Evolutionary conservation across 1,284 basidiomycete genomes (phyloP).

Genomic region (Heterobasidion parviporum): DNA sequence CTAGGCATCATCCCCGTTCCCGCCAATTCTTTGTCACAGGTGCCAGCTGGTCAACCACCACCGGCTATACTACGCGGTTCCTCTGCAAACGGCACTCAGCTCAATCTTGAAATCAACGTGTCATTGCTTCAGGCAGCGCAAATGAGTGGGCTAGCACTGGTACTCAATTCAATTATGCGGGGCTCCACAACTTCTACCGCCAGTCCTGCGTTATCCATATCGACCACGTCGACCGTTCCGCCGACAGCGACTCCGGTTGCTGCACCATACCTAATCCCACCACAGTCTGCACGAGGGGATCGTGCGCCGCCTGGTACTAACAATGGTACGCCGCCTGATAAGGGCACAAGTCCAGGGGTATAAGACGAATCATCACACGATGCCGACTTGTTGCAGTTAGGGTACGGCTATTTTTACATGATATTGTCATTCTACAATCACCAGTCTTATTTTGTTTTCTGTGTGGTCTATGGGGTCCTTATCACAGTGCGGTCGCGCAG

Average conservation of each 20-base stretch:
- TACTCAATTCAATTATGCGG: slow-evolving; percentile 55
- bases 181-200: neutral
- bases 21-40: slow-evolving; percentile 37
- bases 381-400: too few species aligned
- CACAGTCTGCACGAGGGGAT: neutral
- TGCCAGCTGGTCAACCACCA: slow-evolving; percentile 42
- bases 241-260: neutral
- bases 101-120: slow-evolving; percentile 70
- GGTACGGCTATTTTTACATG: neutral
- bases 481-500: too few species aligned
- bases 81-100: slow-evolving; percentile 57
- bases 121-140: slow-evolving; percentile 59
- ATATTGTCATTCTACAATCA: neutral
- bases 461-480: too few species aligned
- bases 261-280: neutral
- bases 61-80: slow-evolving; percentile 65
- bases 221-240: neutral
- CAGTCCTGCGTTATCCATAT: neutral
- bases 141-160: slow-evolving; percentile 62
- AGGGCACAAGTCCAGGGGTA: neutral
- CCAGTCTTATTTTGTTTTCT: too few species aligned
- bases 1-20: slow-evolving; percentile 70
- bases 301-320: neutral
- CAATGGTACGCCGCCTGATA: neutral
- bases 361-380: neutral